Conservation (phyloP, 2,329 filamentous ascomycete species). For the Calonectria hongkongensis region DNA sequence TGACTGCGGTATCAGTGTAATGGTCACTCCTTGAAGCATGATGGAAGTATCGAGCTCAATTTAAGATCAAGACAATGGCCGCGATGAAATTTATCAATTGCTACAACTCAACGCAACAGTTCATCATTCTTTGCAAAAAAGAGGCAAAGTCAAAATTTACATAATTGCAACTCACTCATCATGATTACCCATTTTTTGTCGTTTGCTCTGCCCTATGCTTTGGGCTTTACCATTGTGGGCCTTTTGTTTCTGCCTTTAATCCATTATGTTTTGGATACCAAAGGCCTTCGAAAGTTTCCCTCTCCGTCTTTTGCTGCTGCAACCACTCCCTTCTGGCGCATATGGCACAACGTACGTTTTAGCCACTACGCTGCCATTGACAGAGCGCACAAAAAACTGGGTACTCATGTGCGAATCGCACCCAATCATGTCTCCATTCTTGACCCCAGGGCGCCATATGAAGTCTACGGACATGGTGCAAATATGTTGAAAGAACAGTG, state of each 20-base stretch:
- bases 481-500: slow-evolving; percentile 32
- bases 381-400: slow-evolving; percentile 24
- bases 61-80: background rate
- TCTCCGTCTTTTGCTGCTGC: slow-evolving; percentile 9
- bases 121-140: background rate
- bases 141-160: background rate
- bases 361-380: slow-evolving; percentile 25
- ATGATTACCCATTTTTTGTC: background rate
- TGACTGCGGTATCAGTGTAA: background rate
- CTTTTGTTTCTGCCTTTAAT: background rate
- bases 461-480: slow-evolving; percentile 36
- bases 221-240: background rate
- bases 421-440: slow-evolving; percentile 34
- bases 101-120: background rate
- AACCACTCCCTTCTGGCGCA: slow-evolving; percentile 24
- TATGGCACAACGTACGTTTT: slow-evolving; percentile 13
- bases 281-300: slow-evolving; percentile 27
- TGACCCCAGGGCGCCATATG: slow-evolving; percentile 12
- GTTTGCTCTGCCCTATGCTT: background rate
- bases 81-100: background rate
- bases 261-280: slow-evolving; percentile 12
- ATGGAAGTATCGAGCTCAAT: background rate
- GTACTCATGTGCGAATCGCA: slow-evolving; percentile 35
- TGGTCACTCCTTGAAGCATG: background rate
- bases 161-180: background rate